phyloP scores from a whole-genome alignment of 331 rosid genomes.

The Malus hybrid region DNA sequence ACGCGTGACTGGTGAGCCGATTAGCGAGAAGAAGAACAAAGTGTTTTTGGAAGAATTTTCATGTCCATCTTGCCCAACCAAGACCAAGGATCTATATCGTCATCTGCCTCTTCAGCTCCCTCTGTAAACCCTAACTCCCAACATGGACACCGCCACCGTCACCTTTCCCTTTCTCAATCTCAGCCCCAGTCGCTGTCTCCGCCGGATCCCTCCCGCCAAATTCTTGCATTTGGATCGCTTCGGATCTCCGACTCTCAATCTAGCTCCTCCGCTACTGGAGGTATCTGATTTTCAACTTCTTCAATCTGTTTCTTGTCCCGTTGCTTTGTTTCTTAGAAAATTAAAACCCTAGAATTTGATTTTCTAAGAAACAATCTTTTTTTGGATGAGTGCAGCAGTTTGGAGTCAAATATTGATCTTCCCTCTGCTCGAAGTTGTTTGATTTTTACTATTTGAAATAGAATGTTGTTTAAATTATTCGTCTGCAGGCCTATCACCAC shows the following conservation, averaged over 20 bases:
- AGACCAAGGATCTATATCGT: conserved; percentile 49
- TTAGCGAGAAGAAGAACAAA: background rate
- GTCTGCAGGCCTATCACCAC: conserved; percentile 44
- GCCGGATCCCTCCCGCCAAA: conserved; percentile 23
- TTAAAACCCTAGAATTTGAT: background rate
- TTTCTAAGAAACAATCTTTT: background rate
- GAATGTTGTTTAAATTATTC: conserved; percentile 8
- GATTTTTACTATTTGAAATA: background rate
- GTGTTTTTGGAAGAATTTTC: conserved; percentile 37
- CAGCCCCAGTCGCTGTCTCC: conserved; percentile 15
- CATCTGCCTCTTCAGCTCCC: conserved; percentile 38
- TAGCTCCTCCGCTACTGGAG: conserved; percentile 25
- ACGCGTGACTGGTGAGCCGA: background rate
- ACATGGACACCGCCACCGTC: conserved; percentile 41
- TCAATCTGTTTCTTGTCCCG: background rate
- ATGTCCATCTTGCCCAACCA: conserved; percentile 98
- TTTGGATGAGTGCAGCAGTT: background rate
- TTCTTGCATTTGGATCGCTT: conserved; percentile 38
- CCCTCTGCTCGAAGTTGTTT: background rate
- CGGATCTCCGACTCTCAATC: conserved; percentile 49
- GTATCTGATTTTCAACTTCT: conserved; percentile 7
- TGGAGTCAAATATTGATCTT: background rate
- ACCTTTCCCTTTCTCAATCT: background rate
- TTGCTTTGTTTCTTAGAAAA: background rate
- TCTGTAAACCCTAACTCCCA: conserved; percentile 56